Base-by-base conservation (phyloP, 306 rosid species). In the Sechiopsis laciniata region DNA sequence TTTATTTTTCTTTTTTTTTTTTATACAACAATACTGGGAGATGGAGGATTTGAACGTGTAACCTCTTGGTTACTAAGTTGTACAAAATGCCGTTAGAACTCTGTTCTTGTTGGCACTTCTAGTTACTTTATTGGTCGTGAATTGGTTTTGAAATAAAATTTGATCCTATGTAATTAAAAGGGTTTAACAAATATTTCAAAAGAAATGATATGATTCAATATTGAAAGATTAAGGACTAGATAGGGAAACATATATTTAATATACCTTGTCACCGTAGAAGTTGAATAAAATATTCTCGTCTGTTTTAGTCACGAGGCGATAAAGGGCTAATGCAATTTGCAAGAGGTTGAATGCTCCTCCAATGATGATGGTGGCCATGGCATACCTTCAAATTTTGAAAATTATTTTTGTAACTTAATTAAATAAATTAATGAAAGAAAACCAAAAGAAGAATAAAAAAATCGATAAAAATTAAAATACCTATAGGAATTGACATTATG, bases 201-300 rank as follows among this genome's bases (percentile, higher is more conserved):
- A 32, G 37, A 4, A 32, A 29, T 1, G 29, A 2, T 32, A 2
- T 32, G 37, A 4, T 32, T 32, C 24, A 22, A 8, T 1, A 26
- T 26, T 6, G 6, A 10, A 7, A 21, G 10, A 24, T 51, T 9
- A 8, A 26, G 5, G 42, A 37, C 0, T 6, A 71, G 32, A 52
- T 2, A 1, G 7, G 2, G 45, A 10, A 59, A 37, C 42, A 37
- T 37, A 37, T 37, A 37, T 37, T 37, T 37, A 40, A 40, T 6
- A 42, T 64, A 80, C 83, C 80, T 72, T 72, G 24, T 80, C 80
- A 7, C 72, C 72, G 10, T 32, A 80, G 75, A 76, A 80, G 6
- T 80, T 57, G 32, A 76, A 37, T 11, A 56, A 59, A 7, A 65
- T 16, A 45, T 1, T 46, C 3, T 72, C 72, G 0, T 80, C 64